Conservation (phyloP, 78 protist genomes). For the Dictyostelium capitatum region DNA sequence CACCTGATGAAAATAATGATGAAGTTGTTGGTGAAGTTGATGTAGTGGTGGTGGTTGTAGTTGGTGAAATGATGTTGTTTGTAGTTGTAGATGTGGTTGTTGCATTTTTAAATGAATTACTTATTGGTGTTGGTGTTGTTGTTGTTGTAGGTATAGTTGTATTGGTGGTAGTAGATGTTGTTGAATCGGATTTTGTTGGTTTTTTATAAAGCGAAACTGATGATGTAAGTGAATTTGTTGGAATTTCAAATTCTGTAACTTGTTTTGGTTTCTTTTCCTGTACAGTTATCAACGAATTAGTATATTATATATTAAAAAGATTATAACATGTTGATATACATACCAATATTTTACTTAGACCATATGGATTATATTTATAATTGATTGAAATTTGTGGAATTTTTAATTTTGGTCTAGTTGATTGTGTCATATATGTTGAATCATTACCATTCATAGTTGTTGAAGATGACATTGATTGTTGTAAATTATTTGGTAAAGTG, state of each 20-base stretch:
- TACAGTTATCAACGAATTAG: neutral
- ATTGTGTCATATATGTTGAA: neutral
- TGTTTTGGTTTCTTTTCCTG: constrained; percentile 77
- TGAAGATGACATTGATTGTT: neutral
- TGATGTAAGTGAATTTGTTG: constrained; percentile 46
- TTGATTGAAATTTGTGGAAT: constrained; percentile 62
- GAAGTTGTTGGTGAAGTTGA: constrained; percentile 13
- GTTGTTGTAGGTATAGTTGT: neutral
- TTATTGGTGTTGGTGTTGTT: neutral
- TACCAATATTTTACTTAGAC: constrained; percentile 48
- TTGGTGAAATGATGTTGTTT: neutral
- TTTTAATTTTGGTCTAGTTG: constrained; percentile 18
- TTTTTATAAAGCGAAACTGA: constrained; percentile 63
- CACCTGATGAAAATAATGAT: constrained; percentile 37
- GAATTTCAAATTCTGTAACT: constrained; percentile 44
- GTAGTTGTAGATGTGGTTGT: neutral
- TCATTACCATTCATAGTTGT: neutral
- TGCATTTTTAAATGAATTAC: too few species aligned
- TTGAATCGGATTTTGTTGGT: neutral
- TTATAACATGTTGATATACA: neutral
- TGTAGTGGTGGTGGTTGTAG: neutral
- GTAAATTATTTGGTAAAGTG: neutral
- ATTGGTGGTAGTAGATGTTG: neutral
- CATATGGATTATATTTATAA: constrained; percentile 69
- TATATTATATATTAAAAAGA: neutral